These are phyloP conservation scores for Starmerella apicola DNA, from an alignment of 805 yeast genomes.

Conservation along the genomic window DNA sequence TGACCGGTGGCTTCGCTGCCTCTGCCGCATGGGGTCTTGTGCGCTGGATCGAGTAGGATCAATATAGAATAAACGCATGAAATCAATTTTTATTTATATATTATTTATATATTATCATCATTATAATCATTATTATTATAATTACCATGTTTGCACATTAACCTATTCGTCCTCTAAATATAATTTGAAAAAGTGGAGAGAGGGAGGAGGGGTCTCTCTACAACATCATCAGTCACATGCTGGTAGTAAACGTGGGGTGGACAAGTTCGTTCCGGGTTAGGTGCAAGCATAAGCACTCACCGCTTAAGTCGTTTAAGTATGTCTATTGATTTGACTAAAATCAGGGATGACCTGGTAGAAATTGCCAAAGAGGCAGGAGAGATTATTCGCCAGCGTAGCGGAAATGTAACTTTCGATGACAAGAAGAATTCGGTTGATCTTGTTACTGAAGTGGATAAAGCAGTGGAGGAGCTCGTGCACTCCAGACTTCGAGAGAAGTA, in stretches of 20 bases:
- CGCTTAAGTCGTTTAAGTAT: too few species aligned
- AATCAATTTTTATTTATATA: slow-evolving; percentile 3
- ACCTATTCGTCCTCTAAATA: not conserved
- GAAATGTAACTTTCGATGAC: slow-evolving; percentile 38
- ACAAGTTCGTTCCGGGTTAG: too few species aligned
- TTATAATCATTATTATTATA: too few species aligned
- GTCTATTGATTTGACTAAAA: slow-evolving; percentile 25
- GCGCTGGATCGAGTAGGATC: slow-evolving; percentile 46
- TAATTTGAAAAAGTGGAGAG: not conserved
- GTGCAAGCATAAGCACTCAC: too few species aligned
- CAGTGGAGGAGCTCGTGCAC: slow-evolving; percentile 37
- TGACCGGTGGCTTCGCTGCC: slow-evolving; percentile 96
- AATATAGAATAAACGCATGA: not conserved
- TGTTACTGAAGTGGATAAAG: slow-evolving; percentile 49
- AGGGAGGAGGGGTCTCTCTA: too few species aligned
- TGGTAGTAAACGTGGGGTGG: too few species aligned
- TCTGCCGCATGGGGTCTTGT: slow-evolving; percentile 94
- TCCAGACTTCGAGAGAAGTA: slow-evolving; percentile 27
- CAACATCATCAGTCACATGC: too few species aligned
- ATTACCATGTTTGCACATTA: not conserved
- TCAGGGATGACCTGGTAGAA: slow-evolving; percentile 30
- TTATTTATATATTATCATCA: too few species aligned
- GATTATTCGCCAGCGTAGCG: slow-evolving; percentile 38
- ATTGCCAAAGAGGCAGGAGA: slow-evolving; percentile 39
- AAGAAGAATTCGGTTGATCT: slow-evolving; percentile 50